Base-by-base conservation (phyloP, 208 protist genomes). In the Leptomonas seymouri region DNA sequence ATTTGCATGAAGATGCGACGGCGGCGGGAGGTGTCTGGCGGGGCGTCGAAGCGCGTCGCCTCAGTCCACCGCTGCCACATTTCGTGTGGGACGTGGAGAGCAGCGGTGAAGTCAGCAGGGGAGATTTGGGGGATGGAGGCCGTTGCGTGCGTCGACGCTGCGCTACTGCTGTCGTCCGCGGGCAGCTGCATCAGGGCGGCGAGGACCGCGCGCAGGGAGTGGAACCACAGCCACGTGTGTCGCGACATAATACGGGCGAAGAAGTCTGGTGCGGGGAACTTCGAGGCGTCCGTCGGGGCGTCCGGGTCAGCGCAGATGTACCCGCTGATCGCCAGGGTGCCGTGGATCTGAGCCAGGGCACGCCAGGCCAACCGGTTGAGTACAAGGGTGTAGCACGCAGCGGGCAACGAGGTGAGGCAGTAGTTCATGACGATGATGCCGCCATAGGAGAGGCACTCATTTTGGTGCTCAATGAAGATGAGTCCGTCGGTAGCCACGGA, bases 311-410 rank as follows among this genome's bases (percentile, higher is more conserved):
- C 61, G 59, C 3, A 50, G 49, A 78, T 67, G 64, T 71, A 71
- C 39, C 72, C 65, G 45, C 72, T 78, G 51, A 78, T 71, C 9
- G 58, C 72, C 34, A 78, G 48, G 36, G 42, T 68, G 57, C 65
- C 72, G 59, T 50, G 20, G 21, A 78, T 16, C 44, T 71, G 65
- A 23, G 12, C 39, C 2, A 78, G 41, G 58, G 72, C 72, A 12
- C 72, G 72, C 65, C 65, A 72, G 46, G 72, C 72, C 25, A 71
- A 57, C 23, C 72, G 72, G 72, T 67, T 72, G 20, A 78, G 5
- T 14, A 71, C 71, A 18, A 76, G 63, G n/a, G 71, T 70, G 59
- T 61, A 64, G 61, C 62, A 60, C 15, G 58, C 74, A 4, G 59
- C 67, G 34, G 72, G 59, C n/a, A 50, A 45, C 34, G 30, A 39